phyloP scores from a whole-genome alignment of 139 green algal species.

The Trebouxia sp. region DNA sequence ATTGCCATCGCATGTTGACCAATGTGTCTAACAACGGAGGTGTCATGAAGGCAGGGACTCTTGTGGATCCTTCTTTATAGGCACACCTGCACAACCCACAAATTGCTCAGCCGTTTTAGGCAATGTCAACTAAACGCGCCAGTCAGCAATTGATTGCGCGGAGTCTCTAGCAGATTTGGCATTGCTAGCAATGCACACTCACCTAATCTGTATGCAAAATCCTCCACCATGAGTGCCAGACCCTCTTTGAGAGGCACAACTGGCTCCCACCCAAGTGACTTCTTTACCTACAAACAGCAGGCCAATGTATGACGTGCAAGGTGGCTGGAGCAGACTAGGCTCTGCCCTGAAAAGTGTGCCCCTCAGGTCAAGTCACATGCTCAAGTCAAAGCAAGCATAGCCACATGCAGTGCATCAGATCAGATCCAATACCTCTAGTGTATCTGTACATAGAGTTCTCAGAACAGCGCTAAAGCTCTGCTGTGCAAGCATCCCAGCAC shows the following conservation, averaged over 20 bases:
- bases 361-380: too few relatives aligned
- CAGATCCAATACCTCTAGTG: too few relatives aligned
- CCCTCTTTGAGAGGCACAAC: slow-evolving; percentile 89
- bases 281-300: slow-evolving; percentile 51
- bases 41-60: not conserved
- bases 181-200: not conserved
- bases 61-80: slow-evolving; percentile 22
- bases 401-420: too few relatives aligned
- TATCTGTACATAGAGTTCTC: too few relatives aligned
- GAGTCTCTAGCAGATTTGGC: not conserved
- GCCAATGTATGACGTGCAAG: too few relatives aligned
- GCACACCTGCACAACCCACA: not conserved
- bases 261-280: slow-evolving; percentile 91
- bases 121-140: not conserved
- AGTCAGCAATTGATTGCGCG: not conserved
- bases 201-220: slow-evolving; percentile 69
- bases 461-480: too few relatives aligned
- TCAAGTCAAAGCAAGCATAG: too few relatives aligned
- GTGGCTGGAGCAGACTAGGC: too few relatives aligned
- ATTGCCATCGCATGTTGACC: not conserved
- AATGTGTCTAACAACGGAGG: not conserved
- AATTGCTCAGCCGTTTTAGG: not conserved
- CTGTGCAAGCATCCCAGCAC: too few relatives aligned
- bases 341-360: too few relatives aligned
- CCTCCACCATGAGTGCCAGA: slow-evolving; percentile 89